Evolutionary conservation across 1,284 basidiomycete species (phyloP).

Genomic region (Cryptococcus hybrid): DNA sequence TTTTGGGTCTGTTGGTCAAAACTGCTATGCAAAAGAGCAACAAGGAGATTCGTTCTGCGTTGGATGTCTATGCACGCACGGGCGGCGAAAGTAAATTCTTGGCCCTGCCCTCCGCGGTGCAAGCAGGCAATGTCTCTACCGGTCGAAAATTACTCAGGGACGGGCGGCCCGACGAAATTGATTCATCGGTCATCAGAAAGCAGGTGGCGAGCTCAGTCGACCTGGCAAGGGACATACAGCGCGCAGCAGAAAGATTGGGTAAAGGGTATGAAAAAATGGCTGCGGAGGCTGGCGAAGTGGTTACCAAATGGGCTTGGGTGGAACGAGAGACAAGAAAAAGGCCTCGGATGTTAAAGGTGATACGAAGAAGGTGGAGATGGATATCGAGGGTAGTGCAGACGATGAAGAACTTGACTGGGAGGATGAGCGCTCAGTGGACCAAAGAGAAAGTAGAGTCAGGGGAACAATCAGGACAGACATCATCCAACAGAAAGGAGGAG

Average conservation of each 20-base stretch:
- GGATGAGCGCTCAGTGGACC: neutral
- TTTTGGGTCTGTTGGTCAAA: slow-evolving; percentile 27
- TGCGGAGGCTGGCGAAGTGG: neutral
- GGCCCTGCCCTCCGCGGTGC: neutral
- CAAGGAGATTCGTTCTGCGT: slow-evolving; percentile 15
- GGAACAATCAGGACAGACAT: no score
- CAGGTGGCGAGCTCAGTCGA: slow-evolving; percentile 3
- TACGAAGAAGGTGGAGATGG: no score
- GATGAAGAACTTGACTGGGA: neutral
- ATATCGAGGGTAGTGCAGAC: neutral
- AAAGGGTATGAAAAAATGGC: neutral
- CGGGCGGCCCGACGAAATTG: neutral
- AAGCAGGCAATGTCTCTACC: neutral
- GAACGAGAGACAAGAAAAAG: neutral
- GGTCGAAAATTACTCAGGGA: neutral
- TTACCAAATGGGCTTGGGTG: neutral
- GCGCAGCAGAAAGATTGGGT: slow-evolving; percentile 10
- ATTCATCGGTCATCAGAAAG: neutral
- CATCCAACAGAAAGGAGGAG: no score
- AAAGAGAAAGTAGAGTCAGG: no score
- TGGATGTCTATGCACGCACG: slow-evolving; percentile 5
- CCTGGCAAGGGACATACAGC: slow-evolving; percentile 10
- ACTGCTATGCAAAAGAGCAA: slow-evolving; percentile 23
- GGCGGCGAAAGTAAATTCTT: slow-evolving; percentile 5
- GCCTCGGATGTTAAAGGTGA: neutral